These are phyloP conservation scores for Quercus parvula DNA, from an alignment of 306 rosid species.

Conservation along the genomic window DNA sequence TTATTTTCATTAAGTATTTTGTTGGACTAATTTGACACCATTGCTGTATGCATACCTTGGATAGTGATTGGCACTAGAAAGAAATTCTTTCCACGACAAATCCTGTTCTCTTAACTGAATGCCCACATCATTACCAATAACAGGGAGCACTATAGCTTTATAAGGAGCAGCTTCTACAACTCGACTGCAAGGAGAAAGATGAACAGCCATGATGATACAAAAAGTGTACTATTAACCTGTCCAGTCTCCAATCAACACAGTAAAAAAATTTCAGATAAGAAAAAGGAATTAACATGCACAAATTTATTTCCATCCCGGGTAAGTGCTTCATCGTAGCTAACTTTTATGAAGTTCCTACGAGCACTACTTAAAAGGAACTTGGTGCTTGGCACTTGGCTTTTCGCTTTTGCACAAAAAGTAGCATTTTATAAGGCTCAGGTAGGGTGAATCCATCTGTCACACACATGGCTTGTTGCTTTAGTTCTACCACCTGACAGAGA, in stretches of 20 bases:
- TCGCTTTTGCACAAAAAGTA: neutral
- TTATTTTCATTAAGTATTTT: neutral
- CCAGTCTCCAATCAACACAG: neutral
- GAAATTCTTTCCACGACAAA: neutral
- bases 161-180: slow-evolving; percentile 60
- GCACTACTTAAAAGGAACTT: neutral
- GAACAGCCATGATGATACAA: slow-evolving; percentile 12
- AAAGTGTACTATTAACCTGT: neutral
- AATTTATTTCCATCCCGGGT: neutral
- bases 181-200: slow-evolving; percentile 50
- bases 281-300: neutral
- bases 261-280: neutral
- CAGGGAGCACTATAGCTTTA: slow-evolving; percentile 81
- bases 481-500: neutral
- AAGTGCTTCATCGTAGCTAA: neutral
- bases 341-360: neutral
- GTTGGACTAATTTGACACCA: neutral
- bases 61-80: no score
- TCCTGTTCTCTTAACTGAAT: slow-evolving; percentile 60
- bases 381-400: neutral
- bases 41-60: neutral
- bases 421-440: neutral
- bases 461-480: neutral
- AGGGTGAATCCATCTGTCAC: neutral
- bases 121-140: slow-evolving; percentile 43